These are phyloP conservation scores for Phytopythium litorale DNA, from an alignment of 352 stramenopile species.

Conservation along the genomic window DNA sequence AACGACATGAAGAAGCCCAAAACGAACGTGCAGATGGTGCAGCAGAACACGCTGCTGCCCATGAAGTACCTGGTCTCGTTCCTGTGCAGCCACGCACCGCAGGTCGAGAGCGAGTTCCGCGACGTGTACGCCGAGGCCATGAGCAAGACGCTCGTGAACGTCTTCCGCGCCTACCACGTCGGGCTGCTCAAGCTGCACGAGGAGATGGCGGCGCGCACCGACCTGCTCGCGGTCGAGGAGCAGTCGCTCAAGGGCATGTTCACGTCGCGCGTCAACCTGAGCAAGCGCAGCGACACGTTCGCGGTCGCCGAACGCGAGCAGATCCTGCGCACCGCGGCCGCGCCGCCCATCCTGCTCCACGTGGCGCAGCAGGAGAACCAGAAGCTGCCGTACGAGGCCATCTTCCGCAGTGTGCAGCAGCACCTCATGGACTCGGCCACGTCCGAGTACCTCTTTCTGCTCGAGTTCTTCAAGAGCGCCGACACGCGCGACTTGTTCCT, in stretches of 20 bases:
- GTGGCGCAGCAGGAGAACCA: slow-evolving; percentile 90
- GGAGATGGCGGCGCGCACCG: slow-evolving; percentile 89
- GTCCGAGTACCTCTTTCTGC: slow-evolving; percentile 97
- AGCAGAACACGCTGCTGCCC: slow-evolving; percentile 95
- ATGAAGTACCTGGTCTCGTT: slow-evolving; percentile 97
- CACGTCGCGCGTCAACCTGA: slow-evolving; percentile 90
- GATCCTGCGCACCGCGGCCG: slow-evolving; percentile 79
- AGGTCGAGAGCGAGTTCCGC: slow-evolving; percentile 94
- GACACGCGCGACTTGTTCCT: slow-evolving; percentile 91
- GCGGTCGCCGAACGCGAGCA: slow-evolving; percentile 89
- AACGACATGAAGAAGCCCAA: slow-evolving; percentile 94
- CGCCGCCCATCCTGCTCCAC: slow-evolving; percentile 92
- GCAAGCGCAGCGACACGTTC: slow-evolving; percentile 96
- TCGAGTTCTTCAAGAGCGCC: slow-evolving; percentile 90
- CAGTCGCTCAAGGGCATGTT: slow-evolving; percentile 88
- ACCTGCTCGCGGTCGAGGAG: slow-evolving; percentile 96
- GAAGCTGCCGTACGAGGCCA: slow-evolving; percentile 95
- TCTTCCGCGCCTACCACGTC: slow-evolving; percentile 97
- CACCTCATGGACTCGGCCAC: slow-evolving; percentile 97
- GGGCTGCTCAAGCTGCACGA: slow-evolving; percentile 94
- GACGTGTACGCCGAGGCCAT: slow-evolving; percentile 97
- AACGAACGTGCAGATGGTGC: slow-evolving; percentile 98
- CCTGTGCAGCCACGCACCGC: slow-evolving; percentile 88
- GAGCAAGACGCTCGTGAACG: slow-evolving; percentile 92
- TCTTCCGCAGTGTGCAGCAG: slow-evolving; percentile 95